These are phyloP conservation scores for Tribonema minus DNA, from an alignment of 108 stramenopile species.

Conservation along the genomic window DNA sequence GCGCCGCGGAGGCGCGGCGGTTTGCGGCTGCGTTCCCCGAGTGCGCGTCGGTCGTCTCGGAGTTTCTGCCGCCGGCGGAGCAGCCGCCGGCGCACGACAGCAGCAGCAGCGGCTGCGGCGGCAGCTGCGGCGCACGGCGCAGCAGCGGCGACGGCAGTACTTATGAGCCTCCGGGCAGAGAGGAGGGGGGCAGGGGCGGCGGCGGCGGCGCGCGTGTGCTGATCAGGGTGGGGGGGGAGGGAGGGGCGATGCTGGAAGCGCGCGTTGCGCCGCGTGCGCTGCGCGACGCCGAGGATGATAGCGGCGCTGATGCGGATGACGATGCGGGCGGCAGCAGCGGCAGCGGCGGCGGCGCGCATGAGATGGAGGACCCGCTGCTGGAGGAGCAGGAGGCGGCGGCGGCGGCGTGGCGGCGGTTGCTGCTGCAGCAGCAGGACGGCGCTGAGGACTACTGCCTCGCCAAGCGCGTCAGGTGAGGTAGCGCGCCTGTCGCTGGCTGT, in stretches of 20 bases:
- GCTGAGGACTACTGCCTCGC: background rate
- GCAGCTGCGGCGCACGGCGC: background rate
- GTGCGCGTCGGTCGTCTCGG: background rate
- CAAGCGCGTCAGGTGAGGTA: too few species aligned
- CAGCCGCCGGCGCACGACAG: too few species aligned
- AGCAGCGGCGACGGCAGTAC: background rate
- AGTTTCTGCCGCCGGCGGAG: background rate
- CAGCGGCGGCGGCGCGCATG: background rate
- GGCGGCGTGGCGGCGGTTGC: background rate
- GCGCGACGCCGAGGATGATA: background rate
- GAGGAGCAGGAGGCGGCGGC: background rate
- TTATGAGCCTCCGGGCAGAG: background rate
- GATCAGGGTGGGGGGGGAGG: background rate
- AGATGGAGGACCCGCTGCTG: background rate
- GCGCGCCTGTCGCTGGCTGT: too few species aligned
- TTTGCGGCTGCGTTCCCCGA: background rate
- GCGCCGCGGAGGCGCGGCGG: background rate
- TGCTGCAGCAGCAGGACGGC: background rate
- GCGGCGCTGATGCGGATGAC: background rate
- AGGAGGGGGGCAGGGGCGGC: background rate
- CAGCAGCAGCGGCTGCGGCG: background rate
- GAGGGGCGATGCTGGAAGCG: background rate
- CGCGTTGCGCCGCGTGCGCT: background rate
- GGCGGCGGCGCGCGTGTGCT: background rate
- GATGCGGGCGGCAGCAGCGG: background rate